Conservation (phyloP, 306 rosid species). For the Castanea crenata region DNA sequence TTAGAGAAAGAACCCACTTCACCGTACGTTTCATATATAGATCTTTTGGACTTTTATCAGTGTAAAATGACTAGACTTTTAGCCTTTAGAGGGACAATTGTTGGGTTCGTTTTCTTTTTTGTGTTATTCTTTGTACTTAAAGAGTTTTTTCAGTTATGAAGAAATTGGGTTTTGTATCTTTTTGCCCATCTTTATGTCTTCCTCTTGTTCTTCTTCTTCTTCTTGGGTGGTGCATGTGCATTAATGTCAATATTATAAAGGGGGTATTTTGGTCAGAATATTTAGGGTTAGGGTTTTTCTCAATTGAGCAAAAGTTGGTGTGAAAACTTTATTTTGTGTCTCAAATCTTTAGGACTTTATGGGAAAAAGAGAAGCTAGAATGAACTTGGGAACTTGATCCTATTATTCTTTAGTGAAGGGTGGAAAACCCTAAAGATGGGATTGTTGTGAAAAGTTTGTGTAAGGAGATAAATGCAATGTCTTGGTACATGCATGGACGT, state of each 20-base stretch:
- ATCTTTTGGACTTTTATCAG: conserved; percentile 8
- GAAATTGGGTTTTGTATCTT: not conserved
- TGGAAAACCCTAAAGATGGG: conserved; percentile 15
- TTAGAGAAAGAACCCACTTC: conserved; percentile 7
- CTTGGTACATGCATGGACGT: conserved; percentile 36
- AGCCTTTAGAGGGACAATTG: conserved; percentile 14
- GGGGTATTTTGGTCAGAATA: not conserved
- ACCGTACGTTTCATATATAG: not conserved
- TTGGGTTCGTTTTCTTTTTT: conserved; percentile 8
- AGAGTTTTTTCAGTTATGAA: conserved; percentile 21
- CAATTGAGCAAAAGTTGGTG: conserved; percentile 8
- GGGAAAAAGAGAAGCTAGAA: conserved; percentile 27
- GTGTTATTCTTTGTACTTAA: conserved; percentile 27
- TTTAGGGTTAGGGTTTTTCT: conserved; percentile 50
- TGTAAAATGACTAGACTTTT: conserved; percentile 19
- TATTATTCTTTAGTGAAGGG: conserved; percentile 11
- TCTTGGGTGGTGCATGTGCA: not conserved
- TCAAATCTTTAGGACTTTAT: conserved; percentile 27
- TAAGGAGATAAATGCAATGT: conserved; percentile 32
- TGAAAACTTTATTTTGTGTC: not conserved
- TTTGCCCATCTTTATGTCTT: not conserved
- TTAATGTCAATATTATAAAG: not conserved
- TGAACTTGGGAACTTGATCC: conserved; percentile 39
- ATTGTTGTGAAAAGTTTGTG: conserved; percentile 12
- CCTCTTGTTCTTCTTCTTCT: not conserved